Percentiles rank a stretch among this genome's conserved stretches.
phyloP scores from a whole-genome alignment of 768 basidiomycete species.

The Goffeauzyma gilvescens region DNA sequence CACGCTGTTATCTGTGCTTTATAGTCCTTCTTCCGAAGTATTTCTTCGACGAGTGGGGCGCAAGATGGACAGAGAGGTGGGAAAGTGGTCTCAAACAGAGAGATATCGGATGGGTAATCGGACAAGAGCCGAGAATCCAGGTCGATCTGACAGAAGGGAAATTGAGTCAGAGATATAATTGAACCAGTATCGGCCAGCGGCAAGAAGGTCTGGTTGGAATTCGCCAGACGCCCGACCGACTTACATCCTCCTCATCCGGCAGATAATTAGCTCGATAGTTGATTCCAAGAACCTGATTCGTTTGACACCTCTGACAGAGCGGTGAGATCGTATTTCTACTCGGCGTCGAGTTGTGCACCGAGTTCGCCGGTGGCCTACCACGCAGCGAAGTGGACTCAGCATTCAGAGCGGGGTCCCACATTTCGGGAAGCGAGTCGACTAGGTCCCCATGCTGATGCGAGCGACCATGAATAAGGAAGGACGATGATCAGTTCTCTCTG shows the following conservation, averaged over 20 bases:
- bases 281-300: slow-evolving; percentile 1
- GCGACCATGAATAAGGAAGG: too few relatives aligned
- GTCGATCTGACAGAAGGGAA: too few relatives aligned
- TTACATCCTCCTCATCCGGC: slow-evolving; percentile 3
- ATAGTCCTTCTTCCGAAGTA: slow-evolving; percentile 4
- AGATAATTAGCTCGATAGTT: slow-evolving; percentile 5
- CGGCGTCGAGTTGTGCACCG: background rate
- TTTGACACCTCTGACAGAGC: slow-evolving; percentile 1
- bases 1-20: slow-evolving; percentile 1
- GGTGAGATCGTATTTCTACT: background rate
- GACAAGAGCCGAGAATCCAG: too few relatives aligned
- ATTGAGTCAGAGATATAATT: too few relatives aligned
- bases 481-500: too few relatives aligned
- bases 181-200: background rate
- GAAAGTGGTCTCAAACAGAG: background rate
- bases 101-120: background rate
- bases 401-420: slow-evolving; percentile 2
- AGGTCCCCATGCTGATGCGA: background rate
- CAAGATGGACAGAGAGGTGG: slow-evolving; percentile 2
- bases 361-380: background rate
- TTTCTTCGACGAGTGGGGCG: background rate
- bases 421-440: background rate
- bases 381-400: background rate
- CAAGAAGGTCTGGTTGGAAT: background rate
- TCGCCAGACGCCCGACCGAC: background rate